These are phyloP conservation scores for Claviceps africana DNA, from an alignment of 2,329 filamentous ascomycete species.

Conservation along the genomic window DNA sequence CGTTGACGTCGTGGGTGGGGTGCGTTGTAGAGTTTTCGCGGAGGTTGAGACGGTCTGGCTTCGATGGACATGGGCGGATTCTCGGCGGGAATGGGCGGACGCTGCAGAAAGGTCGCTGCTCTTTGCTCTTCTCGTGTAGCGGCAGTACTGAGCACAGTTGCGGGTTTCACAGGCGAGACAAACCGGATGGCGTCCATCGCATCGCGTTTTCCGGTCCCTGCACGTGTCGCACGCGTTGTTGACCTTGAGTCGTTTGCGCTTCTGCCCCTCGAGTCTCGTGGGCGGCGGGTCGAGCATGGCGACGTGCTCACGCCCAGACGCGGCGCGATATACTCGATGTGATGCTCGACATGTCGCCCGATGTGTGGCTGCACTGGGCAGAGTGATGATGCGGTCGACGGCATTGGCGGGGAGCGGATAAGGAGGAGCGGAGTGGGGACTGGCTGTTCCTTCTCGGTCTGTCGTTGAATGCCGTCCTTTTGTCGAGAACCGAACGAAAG, in stretches of 20 bases:
- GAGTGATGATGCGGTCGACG: not conserved
- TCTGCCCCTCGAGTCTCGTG: not conserved
- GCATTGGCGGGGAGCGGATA: not conserved
- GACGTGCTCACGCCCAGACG: not conserved
- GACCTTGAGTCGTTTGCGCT: slow-evolving; percentile 1
- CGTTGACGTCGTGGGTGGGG: not conserved
- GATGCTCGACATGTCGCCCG: not conserved
- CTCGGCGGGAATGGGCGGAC: not conserved
- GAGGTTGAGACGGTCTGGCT: not conserved
- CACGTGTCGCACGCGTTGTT: slow-evolving; percentile 3
- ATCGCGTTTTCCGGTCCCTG: slow-evolving; percentile 2
- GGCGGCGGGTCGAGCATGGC: not conserved
- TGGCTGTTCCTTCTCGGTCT: no score
- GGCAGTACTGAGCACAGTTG: not conserved
- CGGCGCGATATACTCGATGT: not conserved
- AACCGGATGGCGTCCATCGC: slow-evolving; percentile 1
- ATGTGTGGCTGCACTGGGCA: not conserved
- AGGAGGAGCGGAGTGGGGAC: no score
- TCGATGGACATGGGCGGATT: not conserved
- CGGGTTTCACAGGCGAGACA: slow-evolving; percentile 3
- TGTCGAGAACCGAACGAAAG: no score
- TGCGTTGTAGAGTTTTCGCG: not conserved
- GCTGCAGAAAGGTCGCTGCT: not conserved
- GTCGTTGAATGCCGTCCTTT: no score
- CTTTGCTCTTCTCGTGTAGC: not conserved